Base-by-base conservation (phyloP, 139 green algal genomes). In the Spirogloea muscicola region DNA sequence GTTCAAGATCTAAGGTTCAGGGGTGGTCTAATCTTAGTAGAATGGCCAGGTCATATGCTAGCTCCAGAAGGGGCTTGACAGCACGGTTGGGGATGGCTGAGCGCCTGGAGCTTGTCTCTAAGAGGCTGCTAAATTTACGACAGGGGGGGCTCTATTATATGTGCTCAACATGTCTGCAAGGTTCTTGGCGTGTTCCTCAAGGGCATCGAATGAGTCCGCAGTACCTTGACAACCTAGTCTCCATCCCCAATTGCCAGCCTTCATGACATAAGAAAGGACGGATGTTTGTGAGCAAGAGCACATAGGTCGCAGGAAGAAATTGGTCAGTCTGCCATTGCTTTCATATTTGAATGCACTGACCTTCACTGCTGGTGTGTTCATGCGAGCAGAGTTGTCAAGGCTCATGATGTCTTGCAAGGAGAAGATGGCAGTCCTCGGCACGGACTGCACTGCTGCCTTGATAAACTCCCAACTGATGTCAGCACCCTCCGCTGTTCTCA, bases 331-430 rank as follows among this genome's bases (percentile, higher is more conserved):
- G 57, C 13, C 57, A 65, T 36, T 13, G 16, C n/a, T 65, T 46
- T 46, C 13, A 65, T 65, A 65, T 65, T 65, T 16, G 29, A 58
- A n/a, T 16, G 31, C 13, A 13, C 57, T 65, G 29, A 75, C 66
- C 66, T 75, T 46, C 10, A 78, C 70, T 1, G 59, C 70, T 0
- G 74, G 74, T 1, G 38, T 79, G 52, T 82, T 82, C 74, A 82
- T 82, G 57, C 74, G 65, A 3, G 74, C 74, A 0, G 0, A 58
- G 86, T 97, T 96, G 79, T 95, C 94, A 57, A 99, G 83, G 0
- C 90, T 76, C 87, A 99, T 90, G 31, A 98, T 83, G 79, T 99
- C 95, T 90, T 98, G 90, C 52, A 81, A 60, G 6, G 37, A 4
- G 34, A 38, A 44, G 41, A 52, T 62, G 34, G 40, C 38, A 33